Conservation (phyloP, 2,329 filamentous ascomycete species). For the Colletotrichum sp. region DNA sequence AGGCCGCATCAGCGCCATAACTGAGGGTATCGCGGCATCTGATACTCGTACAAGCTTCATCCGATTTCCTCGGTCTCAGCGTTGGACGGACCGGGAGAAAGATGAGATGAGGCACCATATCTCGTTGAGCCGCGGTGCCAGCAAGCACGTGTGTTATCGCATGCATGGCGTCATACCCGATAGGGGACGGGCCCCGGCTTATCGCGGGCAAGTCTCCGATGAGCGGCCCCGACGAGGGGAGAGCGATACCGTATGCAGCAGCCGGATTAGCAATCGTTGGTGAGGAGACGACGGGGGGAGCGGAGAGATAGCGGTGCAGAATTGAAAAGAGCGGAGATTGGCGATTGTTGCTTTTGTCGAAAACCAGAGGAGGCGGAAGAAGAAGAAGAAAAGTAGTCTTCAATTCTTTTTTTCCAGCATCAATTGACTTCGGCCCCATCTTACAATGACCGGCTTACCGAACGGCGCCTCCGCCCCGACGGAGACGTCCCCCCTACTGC, state of each 20-base stretch:
- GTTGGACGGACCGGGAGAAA: not conserved
- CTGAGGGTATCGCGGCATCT: not conserved
- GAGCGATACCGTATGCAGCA: conserved; percentile 3
- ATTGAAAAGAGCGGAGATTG: not conserved
- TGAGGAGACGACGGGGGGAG: not conserved
- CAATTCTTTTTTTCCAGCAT: not conserved
- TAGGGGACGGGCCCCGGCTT: not conserved
- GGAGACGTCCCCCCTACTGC: conserved; percentile 33
- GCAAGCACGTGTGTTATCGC: not conserved
- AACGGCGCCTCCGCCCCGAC: conserved; percentile 14
- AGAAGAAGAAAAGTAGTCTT: not conserved
- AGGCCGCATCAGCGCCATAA: not conserved
- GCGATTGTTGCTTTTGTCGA: not conserved
- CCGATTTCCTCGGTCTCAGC: not conserved
- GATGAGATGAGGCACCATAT: not conserved
- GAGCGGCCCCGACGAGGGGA: not conserved
- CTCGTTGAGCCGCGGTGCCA: not conserved
- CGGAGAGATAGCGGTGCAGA: not conserved
- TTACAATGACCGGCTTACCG: not conserved
- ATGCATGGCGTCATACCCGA: not conserved
- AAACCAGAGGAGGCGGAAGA: not conserved
- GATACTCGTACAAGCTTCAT: not conserved
- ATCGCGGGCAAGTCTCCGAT: conserved; percentile 13
- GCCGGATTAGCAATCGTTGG: not conserved
- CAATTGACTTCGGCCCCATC: not conserved